Percentiles rank a stretch among this genome's conserved stretches.
phyloP scores from a whole-genome alignment of 2,329 filamentous ascomycete genomes.

The Beauveria scarabaeidicola region DNA sequence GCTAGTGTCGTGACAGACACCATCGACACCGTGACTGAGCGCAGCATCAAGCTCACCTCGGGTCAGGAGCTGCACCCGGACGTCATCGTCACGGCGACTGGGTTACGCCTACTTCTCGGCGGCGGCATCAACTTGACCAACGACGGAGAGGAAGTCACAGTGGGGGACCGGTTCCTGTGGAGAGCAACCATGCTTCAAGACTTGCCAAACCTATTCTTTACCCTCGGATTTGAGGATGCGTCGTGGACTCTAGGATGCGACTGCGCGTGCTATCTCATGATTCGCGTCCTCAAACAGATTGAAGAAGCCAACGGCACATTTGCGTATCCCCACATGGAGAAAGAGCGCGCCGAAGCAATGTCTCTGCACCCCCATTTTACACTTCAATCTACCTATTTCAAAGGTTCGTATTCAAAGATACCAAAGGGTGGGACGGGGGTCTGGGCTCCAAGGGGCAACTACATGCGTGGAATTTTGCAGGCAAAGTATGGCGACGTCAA shows the following conservation, averaged over 20 bases:
- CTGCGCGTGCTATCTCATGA: conserved; percentile 38
- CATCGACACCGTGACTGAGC: conserved; percentile 36
- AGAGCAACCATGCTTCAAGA: conserved; percentile 52
- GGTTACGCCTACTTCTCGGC: conserved; percentile 46
- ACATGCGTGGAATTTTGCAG: too few species aligned
- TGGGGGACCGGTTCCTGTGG: conserved; percentile 33
- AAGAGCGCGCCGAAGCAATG: too few species aligned
- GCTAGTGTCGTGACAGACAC: conserved; percentile 34
- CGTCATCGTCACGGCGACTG: conserved; percentile 57
- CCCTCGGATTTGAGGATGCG: conserved; percentile 51
- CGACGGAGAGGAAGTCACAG: neutral
- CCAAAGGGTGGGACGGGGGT: too few species aligned
- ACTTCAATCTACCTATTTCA: too few species aligned
- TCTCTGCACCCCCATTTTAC: too few species aligned
- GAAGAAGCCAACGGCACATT: too few species aligned
- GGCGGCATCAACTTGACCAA: conserved; percentile 31
- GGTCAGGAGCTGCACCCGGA: conserved; percentile 44
- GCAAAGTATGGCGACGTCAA: too few species aligned
- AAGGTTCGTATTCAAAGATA: too few species aligned
- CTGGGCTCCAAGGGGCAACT: too few species aligned
- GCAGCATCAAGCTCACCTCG: conserved; percentile 34
- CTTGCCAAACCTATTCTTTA: conserved; percentile 50
- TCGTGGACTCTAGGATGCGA: conserved; percentile 57
- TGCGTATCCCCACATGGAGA: too few species aligned
- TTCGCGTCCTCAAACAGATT: conserved; percentile 12